These are phyloP conservation scores for Prinsepia uniflora DNA, from an alignment of 306 rosid genomes.

Conservation along the genomic window DNA sequence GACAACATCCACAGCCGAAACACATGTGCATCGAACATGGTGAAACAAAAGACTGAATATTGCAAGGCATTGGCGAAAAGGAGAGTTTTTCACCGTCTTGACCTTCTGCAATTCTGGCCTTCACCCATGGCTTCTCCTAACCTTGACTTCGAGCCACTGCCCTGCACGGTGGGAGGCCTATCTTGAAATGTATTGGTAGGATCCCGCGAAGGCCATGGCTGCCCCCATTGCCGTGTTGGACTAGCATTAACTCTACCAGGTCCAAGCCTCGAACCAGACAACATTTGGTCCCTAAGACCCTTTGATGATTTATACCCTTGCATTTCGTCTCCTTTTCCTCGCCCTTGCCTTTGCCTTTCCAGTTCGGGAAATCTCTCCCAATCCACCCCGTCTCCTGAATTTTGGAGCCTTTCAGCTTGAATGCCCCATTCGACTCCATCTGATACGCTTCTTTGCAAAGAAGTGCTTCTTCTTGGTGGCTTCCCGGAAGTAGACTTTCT, in stretches of 20 bases:
- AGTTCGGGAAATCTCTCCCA: conserved; percentile 75
- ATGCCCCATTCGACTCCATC: conserved; percentile 78
- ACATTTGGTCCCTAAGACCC: conserved; percentile 69
- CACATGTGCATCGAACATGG: conserved; percentile 4
- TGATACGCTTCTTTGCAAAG: conserved; percentile 84
- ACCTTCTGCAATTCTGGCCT: conserved; percentile 52
- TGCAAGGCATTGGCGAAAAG: conserved; percentile 14
- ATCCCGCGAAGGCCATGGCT: conserved; percentile 71
- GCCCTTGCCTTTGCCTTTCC: conserved; percentile 61
- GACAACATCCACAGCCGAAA: not conserved
- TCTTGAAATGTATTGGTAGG: conserved; percentile 42
- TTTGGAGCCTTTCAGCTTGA: conserved; percentile 61
- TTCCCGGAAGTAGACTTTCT: conserved; percentile 70
- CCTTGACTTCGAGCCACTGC: conserved; percentile 66
- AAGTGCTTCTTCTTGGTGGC: conserved; percentile 67
- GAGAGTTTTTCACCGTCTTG: conserved; percentile 44
- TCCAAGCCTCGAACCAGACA: conserved; percentile 59
- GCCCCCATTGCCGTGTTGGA: conserved; percentile 77
- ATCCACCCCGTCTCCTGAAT: conserved; percentile 56
- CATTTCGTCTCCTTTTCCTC: conserved; percentile 59
- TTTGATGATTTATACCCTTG: conserved; percentile 69
- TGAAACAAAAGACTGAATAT: not conserved
- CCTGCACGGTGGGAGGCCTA: conserved; percentile 45
- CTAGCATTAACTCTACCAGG: conserved; percentile 58
- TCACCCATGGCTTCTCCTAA: conserved; percentile 64